Conservation (phyloP, 2,329 filamentous ascomycete genomes). For the Chrysoporthe cubensis region DNA sequence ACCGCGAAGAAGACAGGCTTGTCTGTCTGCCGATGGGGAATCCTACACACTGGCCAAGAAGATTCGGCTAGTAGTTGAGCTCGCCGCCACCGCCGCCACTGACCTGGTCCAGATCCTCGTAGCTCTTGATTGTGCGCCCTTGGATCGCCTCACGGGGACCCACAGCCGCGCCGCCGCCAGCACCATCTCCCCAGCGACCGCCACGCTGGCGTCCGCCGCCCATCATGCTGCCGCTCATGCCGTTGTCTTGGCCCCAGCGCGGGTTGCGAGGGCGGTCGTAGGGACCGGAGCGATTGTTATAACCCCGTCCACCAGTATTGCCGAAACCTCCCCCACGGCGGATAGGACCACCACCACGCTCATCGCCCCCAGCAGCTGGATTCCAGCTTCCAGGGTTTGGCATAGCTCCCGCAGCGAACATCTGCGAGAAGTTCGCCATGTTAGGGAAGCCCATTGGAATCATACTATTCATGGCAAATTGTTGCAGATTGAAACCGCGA, state of each 20-base stretch:
- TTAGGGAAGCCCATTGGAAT: slow-evolving; percentile 64
- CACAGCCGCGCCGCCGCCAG: slow-evolving; percentile 73
- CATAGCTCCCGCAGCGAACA: slow-evolving; percentile 57
- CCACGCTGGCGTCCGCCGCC: slow-evolving; percentile 55
- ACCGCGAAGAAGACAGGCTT: background rate
- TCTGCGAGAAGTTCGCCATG: slow-evolving; percentile 51
- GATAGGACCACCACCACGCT: slow-evolving; percentile 64
- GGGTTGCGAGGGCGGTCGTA: slow-evolving; percentile 71
- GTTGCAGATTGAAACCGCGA: slow-evolving; percentile 85
- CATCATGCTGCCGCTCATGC: slow-evolving; percentile 45
- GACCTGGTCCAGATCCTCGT: slow-evolving; percentile 93
- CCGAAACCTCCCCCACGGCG: slow-evolving; percentile 64
- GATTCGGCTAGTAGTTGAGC: slow-evolving; percentile 74
- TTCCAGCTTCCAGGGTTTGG: slow-evolving; percentile 53
- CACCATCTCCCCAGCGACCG: slow-evolving; percentile 72
- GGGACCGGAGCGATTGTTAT: slow-evolving; percentile 67
- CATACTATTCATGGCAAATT: slow-evolving; percentile 65
- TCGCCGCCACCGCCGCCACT: slow-evolving; percentile 76
- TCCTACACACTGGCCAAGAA: background rate
- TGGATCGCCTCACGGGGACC: slow-evolving; percentile 91
- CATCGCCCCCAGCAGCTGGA: slow-evolving; percentile 52
- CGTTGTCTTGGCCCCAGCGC: slow-evolving; percentile 53
- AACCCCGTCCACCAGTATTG: slow-evolving; percentile 49
- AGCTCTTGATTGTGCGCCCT: slow-evolving; percentile 91
- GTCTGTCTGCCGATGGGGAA: background rate